Base-by-base conservation (phyloP, 257 asterid species). In the Solanum sejunctum region DNA sequence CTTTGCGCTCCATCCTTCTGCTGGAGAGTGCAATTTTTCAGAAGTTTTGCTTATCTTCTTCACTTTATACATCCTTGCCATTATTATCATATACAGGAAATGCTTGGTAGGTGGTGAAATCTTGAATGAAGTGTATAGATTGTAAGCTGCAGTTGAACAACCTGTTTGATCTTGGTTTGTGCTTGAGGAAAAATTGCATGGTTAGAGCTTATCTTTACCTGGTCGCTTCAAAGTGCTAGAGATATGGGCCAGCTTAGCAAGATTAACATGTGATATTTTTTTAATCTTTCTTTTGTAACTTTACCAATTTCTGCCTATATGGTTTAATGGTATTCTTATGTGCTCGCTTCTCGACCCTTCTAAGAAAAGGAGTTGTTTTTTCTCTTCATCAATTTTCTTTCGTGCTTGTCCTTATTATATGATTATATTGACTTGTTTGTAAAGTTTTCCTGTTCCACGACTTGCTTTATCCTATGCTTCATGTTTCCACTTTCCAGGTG, bases 401-500 rank as follows among this genome's bases (percentile, higher is more conserved):
- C 52, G 63, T 26, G 63, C 17, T 77, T 51, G 16, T 20, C 51
- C 79, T 51, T 51, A 16, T 77, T 49, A 23, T 75, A 13, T 51
- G 26, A 16, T 77, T 49, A 23, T 75, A 23, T 49, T 12, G 9
- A 51, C 21, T 77, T 13, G 7, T 75, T 64, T 51, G 47, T 51
- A 51, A 26, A 49, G 15, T 26, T 51, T 16, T 51, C 61, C 45
- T 26, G 45, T 51, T 15, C 23, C 63, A 77, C 10, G 9, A 77
- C 63, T 77, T 51, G 82, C 82, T 77, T 77, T 51, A 77, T 5
- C 47, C 63, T 26, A 26, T 15, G 51, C 16, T 26, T 77, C 63
- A 72, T 15, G 26, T 51, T 26, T 84, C 61, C 82, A 18, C 21
- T 84, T 90, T 85, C 88, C 87, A 97, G 99, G 99, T 97, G 89